Evolutionary conservation across 164 flowering plant genomes (phyloP).

Genomic region (Macadamia tetraphylla): DNA sequence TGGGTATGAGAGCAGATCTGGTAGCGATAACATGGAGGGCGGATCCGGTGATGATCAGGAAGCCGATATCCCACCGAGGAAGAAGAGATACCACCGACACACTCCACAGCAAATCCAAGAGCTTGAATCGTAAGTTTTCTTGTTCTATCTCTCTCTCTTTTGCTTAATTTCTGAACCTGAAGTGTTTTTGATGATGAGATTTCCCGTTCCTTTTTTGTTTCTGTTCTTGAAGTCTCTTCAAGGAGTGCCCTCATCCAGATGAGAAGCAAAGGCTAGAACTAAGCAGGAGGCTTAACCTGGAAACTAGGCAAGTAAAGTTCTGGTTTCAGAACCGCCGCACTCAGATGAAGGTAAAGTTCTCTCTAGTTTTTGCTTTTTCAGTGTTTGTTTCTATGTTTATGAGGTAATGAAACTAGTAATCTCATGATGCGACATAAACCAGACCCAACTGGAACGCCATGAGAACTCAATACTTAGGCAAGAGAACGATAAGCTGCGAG

Average conservation of each 20-base stretch:
- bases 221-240: constrained; percentile 50
- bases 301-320: constrained; percentile 90
- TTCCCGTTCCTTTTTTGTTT: constrained; percentile 1
- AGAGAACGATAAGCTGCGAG: constrained; percentile 90
- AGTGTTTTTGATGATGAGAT: too few species aligned
- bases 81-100: constrained; percentile 94
- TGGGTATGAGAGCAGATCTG: constrained; percentile 95
- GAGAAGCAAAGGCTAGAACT: constrained; percentile 93
- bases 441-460: constrained; percentile 95
- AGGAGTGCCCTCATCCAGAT: constrained; percentile 98
- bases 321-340: constrained; percentile 98
- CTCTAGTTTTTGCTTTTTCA: neutral
- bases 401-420: neutral
- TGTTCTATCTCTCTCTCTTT: neutral
- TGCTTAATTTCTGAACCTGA: constrained; percentile 4
- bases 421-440: constrained; percentile 8
- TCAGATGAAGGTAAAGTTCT: constrained; percentile 79
- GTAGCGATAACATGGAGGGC: constrained; percentile 87
- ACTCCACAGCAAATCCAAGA: constrained; percentile 99
- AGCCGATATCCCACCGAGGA: constrained; percentile 72
- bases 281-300: constrained; percentile 73
- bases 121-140: constrained; percentile 65
- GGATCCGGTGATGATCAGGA: constrained; percentile 86
- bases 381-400: too few species aligned
- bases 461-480: constrained; percentile 82